phyloP scores from a whole-genome alignment of 2,329 filamentous ascomycete genomes.

The Monilinia vaccinii-corymbosi region DNA sequence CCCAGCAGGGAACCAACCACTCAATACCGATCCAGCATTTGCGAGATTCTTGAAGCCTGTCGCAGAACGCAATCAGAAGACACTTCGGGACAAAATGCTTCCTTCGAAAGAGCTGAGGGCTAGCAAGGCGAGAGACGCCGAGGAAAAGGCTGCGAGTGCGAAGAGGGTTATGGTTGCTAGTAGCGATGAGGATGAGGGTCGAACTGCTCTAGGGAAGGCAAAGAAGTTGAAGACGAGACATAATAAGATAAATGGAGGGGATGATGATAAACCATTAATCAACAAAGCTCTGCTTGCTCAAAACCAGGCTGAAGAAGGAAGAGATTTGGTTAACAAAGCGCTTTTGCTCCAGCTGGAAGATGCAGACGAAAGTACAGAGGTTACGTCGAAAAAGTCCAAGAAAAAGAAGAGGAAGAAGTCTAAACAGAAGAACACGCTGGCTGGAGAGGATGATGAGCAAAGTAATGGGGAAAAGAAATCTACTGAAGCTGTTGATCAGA shows the following conservation, averaged over 20 bases:
- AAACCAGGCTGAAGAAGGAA: not conserved
- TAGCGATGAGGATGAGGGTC: conserved; percentile 31
- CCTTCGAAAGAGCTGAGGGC: conserved; percentile 25
- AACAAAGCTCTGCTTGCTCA: conserved; percentile 9
- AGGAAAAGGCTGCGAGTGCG: conserved; percentile 28
- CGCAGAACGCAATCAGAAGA: conserved; percentile 26
- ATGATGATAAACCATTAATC: conserved; percentile 2
- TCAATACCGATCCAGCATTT: conserved; percentile 27
- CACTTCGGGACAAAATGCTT: conserved; percentile 28
- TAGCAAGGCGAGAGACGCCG: conserved; percentile 28
- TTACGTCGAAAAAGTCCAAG: conserved; percentile 9
- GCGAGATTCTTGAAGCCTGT: conserved; percentile 24
- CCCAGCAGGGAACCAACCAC: conserved; percentile 25
- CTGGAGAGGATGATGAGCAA: not conserved
- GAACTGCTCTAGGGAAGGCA: conserved; percentile 28
- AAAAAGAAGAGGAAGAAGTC: conserved; percentile 12
- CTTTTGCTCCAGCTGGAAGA: conserved; percentile 1
- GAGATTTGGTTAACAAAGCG: conserved; percentile 8
- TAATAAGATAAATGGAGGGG: not conserved
- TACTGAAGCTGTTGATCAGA: not conserved
- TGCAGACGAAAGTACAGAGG: not conserved
- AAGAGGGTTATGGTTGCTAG: conserved; percentile 26
- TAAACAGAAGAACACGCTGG: conserved; percentile 3
- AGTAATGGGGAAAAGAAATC: not conserved
- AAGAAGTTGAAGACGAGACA: conserved; percentile 25